Evolutionary conservation across 2,329 filamentous ascomycete genomes (phyloP), one percentile per base, ranked within the genome.

Genomic region (Fusarium sp.): DNA sequence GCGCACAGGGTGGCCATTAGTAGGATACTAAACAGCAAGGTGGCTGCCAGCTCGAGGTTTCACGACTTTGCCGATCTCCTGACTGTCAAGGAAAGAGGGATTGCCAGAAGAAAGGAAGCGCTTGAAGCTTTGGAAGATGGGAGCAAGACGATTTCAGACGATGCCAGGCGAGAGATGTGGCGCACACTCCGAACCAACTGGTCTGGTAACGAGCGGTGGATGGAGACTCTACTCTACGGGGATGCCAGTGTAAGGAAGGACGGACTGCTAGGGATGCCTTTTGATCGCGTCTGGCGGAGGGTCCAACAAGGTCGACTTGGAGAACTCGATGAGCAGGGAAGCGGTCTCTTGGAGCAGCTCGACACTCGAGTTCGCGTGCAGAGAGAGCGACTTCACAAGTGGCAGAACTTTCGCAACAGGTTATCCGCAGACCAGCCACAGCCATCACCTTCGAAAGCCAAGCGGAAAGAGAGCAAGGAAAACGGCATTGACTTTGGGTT

Each of bases 201-300:
- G 93, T 81, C 91, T 12, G 93, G 92, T 2, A 87, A 89, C 69
- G 85, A 89, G 57, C 83, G 86, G 53, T 94, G 92, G 89, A 83
- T 91, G 68, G 84, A 91, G 43, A 81, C 86, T 3, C 77, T 97
- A 19, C 73, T 95, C 0, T 81, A 88, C 46, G 91, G 91, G 2
- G 88, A 91, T 41, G 79, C 80, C 19, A 79, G 79, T 7, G 76
- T 80, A 3, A 79, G 79, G 25, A 83, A 80, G 29, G 89, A 91
- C 58, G 83, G 81, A 0, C 78, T 95, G n/a, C 73, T 96, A 12
- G 83, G 83, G 3, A 82, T 83, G 32, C 80, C 86, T 0, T 95
- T 93, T 62, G 85, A 91, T 28, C 80, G 86, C 8, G 85, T 95
- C 1, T 96, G 91, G 91, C 77, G 82, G 6, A 82, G 85, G 40